phyloP scores from a whole-genome alignment of 768 basidiomycete genomes.

The Suillus weaverae region DNA sequence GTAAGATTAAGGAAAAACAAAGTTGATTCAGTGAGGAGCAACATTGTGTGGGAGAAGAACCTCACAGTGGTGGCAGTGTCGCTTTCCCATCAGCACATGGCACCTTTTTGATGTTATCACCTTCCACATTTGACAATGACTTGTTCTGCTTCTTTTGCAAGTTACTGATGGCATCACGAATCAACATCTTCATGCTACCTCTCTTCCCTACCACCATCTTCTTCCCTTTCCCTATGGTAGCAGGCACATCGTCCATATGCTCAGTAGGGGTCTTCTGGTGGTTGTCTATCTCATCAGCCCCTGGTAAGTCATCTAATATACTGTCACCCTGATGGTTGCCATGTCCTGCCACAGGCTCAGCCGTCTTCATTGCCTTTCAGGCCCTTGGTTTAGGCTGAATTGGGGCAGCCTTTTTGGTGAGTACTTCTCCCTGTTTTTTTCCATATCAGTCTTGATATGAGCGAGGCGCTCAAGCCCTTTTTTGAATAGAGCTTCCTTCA shows the following conservation, averaged over 20 bases:
- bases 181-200: too few species aligned
- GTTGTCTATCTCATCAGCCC: too few species aligned
- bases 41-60: slow-evolving; percentile 1
- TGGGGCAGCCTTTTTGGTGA: neutral
- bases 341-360: too few species aligned
- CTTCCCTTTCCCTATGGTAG: too few species aligned
- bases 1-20: slow-evolving; percentile 8
- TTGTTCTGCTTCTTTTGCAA: too few species aligned
- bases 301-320: too few species aligned
- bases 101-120: neutral
- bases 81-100: neutral
- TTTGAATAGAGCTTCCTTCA: neutral
- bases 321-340: too few species aligned
- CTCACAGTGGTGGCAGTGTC: neutral
- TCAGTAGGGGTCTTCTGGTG: too few species aligned
- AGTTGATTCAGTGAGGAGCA: slow-evolving; percentile 7
- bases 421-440: neutral
- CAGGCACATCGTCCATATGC: too few species aligned
- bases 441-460: neutral
- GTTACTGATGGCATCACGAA: too few species aligned
- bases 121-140: neutral
- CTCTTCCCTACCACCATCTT: too few species aligned
- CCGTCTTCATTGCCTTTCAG: neutral
- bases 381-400: neutral
- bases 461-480: neutral